phyloP scores from a whole-genome alignment of 192 early-diverging fungal genomes.

The Backusella westeae region DNA sequence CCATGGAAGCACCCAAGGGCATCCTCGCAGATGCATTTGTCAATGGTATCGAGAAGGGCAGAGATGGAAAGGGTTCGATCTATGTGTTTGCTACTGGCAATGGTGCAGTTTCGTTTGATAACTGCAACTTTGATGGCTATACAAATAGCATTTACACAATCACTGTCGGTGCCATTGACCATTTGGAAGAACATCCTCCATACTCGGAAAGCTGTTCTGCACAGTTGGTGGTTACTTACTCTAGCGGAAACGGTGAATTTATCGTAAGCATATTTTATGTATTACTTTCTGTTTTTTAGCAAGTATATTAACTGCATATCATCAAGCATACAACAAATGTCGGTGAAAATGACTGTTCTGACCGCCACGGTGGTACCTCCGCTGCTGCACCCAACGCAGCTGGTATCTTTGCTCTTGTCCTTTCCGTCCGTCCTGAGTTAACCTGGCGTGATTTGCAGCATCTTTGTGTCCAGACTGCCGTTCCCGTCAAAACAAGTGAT shows the following conservation, averaged over 20 bases:
- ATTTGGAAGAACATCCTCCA: constrained; percentile 66
- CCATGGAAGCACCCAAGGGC: constrained; percentile 73
- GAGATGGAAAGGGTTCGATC: constrained; percentile 76
- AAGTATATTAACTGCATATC: neutral
- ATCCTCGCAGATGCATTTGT: constrained; percentile 72
- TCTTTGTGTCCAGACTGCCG: constrained; percentile 69
- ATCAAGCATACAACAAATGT: constrained; percentile 71
- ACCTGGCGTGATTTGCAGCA: constrained; percentile 92
- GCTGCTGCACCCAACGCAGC: constrained; percentile 90
- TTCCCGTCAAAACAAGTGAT: constrained; percentile 67
- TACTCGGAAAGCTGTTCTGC: constrained; percentile 92
- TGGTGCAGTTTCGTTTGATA: constrained; percentile 73
- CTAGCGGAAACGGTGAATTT: constrained; percentile 63
- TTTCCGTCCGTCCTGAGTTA: constrained; percentile 75
- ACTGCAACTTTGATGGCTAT: constrained; percentile 97
- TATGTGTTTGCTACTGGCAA: constrained; percentile 96
- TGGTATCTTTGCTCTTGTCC: constrained; percentile 81
- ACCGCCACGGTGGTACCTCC: constrained; percentile 83
- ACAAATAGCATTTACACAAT: constrained; percentile 96
- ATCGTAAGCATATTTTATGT: constrained; percentile 59
- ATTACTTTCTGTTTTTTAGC: neutral
- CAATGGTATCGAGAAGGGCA: constrained; percentile 71
- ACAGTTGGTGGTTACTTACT: constrained; percentile 88
- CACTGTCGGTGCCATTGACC: constrained; percentile 87
- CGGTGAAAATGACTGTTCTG: constrained; percentile 68